Percentiles rank a stretch among this genome's conserved stretches.
These are phyloP conservation scores for Trichoderma breve DNA, from an alignment of 2,329 filamentous ascomycete species.

Conservation along the genomic window DNA sequence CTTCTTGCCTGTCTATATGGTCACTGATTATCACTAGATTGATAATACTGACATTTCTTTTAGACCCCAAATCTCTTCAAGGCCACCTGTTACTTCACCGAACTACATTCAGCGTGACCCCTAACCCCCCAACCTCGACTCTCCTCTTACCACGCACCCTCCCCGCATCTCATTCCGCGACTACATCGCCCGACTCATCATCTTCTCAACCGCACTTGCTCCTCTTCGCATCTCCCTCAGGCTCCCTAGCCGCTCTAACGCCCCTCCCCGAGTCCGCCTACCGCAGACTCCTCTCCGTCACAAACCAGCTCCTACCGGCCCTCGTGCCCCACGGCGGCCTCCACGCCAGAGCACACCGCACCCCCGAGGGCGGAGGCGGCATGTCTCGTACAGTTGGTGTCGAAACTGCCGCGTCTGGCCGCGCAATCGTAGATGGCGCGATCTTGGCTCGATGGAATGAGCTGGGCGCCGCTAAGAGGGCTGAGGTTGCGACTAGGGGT, in stretches of 20 bases:
- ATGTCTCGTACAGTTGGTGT: conserved; percentile 47
- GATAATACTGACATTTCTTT: neutral
- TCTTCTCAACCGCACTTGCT: conserved; percentile 44
- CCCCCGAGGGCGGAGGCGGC: conserved; percentile 48
- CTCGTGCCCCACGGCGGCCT: conserved; percentile 75
- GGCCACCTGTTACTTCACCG: conserved; percentile 84
- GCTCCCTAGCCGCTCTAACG: conserved; percentile 72
- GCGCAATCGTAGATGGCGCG: conserved; percentile 75
- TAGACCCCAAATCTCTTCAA: conserved; percentile 89
- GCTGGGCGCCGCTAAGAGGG: conserved; percentile 66
- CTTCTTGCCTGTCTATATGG: neutral
- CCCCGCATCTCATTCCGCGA: conserved; percentile 38
- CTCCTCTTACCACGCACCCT: conserved; percentile 71
- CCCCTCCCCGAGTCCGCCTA: conserved; percentile 78
- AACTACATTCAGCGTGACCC: conserved; percentile 81
- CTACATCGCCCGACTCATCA: conserved; percentile 25
- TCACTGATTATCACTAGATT: neutral
- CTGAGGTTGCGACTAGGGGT: conserved; percentile 71
- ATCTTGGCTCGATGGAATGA: conserved; percentile 74
- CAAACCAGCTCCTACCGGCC: conserved; percentile 73
- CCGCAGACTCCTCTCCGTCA: conserved; percentile 76
- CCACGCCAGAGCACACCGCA: conserved; percentile 78
- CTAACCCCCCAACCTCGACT: conserved; percentile 71
- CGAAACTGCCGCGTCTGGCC: conserved; percentile 53
- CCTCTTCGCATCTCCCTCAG: conserved; percentile 72